Percentiles rank a stretch among this genome's conserved stretches.
These are phyloP conservation scores for Sporobolomyces roseus DNA, from an alignment of 768 basidiomycete species.

Conservation along the genomic window DNA sequence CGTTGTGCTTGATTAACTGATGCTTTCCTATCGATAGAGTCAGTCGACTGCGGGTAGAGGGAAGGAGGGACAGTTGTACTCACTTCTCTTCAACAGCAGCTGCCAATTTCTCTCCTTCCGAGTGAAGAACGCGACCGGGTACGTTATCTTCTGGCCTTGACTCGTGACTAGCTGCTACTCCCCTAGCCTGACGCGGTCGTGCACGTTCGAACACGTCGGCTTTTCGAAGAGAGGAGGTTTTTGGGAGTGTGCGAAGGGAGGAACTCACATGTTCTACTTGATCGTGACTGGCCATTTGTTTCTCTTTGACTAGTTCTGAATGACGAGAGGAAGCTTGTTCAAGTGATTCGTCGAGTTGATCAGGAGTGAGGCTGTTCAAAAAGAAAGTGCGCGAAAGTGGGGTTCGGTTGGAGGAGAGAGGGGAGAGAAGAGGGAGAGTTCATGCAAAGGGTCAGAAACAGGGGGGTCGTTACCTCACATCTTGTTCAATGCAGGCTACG, in stretches of 20 bases:
- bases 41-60: background rate
- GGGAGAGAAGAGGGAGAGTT: background rate
- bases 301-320: background rate
- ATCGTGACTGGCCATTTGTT: background rate
- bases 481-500: background rate
- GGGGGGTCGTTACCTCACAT: background rate
- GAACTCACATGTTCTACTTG: background rate
- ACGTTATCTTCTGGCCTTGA: slow-evolving; percentile 9
- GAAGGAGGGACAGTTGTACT: background rate
- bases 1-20: background rate
- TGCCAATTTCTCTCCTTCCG: background rate
- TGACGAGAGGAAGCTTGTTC: background rate
- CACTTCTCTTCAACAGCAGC: background rate
- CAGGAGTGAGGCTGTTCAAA: background rate
- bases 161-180: slow-evolving; percentile 8
- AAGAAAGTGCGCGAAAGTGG: too few species aligned
- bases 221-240: too few species aligned
- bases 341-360: background rate
- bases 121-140: background rate
- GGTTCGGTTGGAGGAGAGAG: background rate
- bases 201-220: background rate
- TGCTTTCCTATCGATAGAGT: background rate
- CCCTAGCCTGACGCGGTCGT: background rate
- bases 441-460: background rate
- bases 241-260: background rate